phyloP scores from a whole-genome alignment of 441 rosid species.

The Corymbia citriodora region DNA sequence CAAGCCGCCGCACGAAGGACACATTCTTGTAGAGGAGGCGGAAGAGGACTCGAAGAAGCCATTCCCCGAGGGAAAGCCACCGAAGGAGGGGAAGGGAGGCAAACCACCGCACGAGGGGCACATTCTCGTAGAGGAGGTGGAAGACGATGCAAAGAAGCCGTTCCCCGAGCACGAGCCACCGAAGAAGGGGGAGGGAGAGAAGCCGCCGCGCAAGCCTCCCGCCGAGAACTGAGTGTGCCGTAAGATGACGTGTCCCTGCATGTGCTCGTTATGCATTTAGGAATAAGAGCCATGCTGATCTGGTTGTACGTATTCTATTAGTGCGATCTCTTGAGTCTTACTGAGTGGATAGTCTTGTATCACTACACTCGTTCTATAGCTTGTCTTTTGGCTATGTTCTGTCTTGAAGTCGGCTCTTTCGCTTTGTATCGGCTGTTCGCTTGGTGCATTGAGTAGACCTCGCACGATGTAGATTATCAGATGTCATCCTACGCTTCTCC shows the following conservation, averaged over 20 bases:
- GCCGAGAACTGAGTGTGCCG: background rate
- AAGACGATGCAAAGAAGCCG: background rate
- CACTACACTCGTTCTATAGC: background rate
- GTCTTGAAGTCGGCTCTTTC: background rate
- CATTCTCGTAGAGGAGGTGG: background rate
- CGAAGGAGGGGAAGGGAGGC: background rate
- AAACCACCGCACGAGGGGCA: background rate
- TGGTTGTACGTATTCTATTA: background rate
- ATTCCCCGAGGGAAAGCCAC: background rate
- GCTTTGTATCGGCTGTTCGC: background rate
- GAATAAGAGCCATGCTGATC: background rate
- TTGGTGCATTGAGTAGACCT: background rate
- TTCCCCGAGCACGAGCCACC: background rate
- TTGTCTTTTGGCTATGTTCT: background rate
- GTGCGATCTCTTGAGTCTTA: background rate
- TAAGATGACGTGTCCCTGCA: background rate
- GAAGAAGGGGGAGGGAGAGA: background rate
- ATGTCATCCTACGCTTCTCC: background rate
- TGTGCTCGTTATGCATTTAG: background rate
- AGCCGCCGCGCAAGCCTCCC: background rate
- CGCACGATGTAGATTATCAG: background rate
- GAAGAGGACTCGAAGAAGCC: background rate
- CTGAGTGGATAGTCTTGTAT: background rate
- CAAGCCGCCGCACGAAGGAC: background rate
- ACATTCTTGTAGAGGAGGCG: background rate